A percentile compares a stretch with the other conserved stretches of the same genome.
These are phyloP conservation scores for Calendula officinalis DNA, from an alignment of 129 eudicot species.

Conservation along the genomic window DNA sequence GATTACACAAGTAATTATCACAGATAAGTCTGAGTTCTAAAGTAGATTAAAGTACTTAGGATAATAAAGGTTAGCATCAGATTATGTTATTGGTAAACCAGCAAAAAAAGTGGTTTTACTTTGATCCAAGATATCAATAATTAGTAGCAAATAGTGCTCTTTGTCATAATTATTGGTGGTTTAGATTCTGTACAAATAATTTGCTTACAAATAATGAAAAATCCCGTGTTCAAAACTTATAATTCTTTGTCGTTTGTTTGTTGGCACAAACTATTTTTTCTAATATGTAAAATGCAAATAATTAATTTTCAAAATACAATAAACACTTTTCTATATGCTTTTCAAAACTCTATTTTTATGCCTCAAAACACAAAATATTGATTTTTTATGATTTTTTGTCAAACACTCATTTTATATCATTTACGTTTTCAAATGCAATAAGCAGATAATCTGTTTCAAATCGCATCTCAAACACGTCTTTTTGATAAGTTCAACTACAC, in stretches of 20 bases:
- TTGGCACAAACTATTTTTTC: background rate
- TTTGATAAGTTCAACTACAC: background rate
- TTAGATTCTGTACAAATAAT: constrained; percentile 28
- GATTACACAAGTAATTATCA: constrained; percentile 34
- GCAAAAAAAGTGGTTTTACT: constrained; percentile 32
- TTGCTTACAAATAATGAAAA: constrained; percentile 10
- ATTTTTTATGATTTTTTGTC: too few species aligned
- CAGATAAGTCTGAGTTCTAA: constrained; percentile 36
- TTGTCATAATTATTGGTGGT: constrained; percentile 34
- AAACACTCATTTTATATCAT: too few species aligned
- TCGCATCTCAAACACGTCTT: background rate
- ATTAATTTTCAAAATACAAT: too few species aligned
- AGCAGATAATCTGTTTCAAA: background rate
- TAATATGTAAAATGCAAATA: background rate
- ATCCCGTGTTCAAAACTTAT: background rate
- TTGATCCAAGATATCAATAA: constrained; percentile 35
- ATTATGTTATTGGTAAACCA: constrained; percentile 34
- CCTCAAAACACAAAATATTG: too few species aligned
- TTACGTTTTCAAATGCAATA: too few species aligned
- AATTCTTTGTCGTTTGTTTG: background rate
- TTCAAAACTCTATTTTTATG: too few species aligned
- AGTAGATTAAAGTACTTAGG: constrained; percentile 33
- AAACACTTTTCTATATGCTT: too few species aligned
- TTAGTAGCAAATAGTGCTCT: constrained; percentile 25
- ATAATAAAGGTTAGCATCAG: constrained; percentile 35